Evolutionary conservation across 805 yeast genomes (phyloP).

Genomic region (Kregervanrija delftensis): DNA sequence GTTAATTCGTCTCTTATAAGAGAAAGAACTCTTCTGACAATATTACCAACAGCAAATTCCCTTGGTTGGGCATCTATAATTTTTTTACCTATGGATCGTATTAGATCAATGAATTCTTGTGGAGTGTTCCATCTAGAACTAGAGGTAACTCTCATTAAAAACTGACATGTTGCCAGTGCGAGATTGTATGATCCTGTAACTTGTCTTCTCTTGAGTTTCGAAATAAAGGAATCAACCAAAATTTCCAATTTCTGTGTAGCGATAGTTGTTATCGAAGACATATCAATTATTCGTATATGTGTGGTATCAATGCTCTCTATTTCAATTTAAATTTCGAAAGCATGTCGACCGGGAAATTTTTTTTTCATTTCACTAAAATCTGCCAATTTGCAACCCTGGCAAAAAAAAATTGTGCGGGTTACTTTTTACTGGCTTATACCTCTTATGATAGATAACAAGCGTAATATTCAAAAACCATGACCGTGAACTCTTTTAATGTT

Average conservation of each 20-base stretch:
- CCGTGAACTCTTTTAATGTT: slow-evolving; percentile 14
- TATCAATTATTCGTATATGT: too few species aligned
- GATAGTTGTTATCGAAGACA: slow-evolving; percentile 6
- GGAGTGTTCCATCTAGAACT: slow-evolving; percentile 82
- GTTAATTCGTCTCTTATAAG: slow-evolving; percentile 81
- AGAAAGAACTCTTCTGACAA: slow-evolving; percentile 82
- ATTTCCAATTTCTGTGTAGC: slow-evolving; percentile 23
- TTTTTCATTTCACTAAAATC: too few species aligned
- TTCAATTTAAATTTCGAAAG: too few species aligned
- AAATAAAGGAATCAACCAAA: slow-evolving; percentile 26
- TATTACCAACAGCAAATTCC: slow-evolving; percentile 84
- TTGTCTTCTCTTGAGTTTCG: slow-evolving; percentile 75
- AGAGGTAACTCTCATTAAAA: slow-evolving; percentile 81
- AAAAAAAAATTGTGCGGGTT: too few species aligned
- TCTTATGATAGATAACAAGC: too few species aligned
- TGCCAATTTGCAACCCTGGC: too few species aligned
- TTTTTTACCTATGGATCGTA: slow-evolving; percentile 65
- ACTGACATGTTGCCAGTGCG: slow-evolving; percentile 82
- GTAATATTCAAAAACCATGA: too few species aligned
- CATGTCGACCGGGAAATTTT: too few species aligned
- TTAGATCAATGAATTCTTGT: slow-evolving; percentile 61
- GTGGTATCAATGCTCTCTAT: too few species aligned
- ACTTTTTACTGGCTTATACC: too few species aligned
- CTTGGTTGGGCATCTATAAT: slow-evolving; percentile 80
- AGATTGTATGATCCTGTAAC: slow-evolving; percentile 72